A percentile compares a stretch with the other conserved stretches of the same genome.
Conservation (phyloP, 129 eudicot genomes). For the Oenanthe sinensis region DNA sequence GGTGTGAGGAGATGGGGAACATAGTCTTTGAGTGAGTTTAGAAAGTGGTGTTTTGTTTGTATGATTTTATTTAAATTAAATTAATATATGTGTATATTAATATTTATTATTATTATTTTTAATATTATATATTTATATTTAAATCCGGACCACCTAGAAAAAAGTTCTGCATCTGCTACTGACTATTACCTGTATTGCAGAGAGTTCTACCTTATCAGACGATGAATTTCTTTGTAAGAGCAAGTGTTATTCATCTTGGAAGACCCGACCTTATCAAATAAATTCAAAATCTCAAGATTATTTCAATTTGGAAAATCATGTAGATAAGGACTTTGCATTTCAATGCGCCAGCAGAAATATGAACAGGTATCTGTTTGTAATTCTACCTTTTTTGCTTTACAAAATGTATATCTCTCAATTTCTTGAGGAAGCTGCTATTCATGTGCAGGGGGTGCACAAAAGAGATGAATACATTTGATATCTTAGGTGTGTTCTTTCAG, state of each 20-base stretch:
- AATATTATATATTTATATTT: no score
- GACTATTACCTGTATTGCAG: conserved; percentile 17
- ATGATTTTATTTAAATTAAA: no score
- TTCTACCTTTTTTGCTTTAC: background rate
- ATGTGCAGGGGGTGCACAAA: conserved; percentile 28
- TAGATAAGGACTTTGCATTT: conserved; percentile 30
- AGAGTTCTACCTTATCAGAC: conserved; percentile 31
- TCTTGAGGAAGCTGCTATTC: conserved; percentile 17
- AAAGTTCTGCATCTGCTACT: no score
- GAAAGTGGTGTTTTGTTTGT: no score
- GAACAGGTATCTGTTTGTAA: conserved; percentile 26
- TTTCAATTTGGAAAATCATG: conserved; percentile 27
- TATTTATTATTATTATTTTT: no score
- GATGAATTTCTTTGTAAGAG: conserved; percentile 32
- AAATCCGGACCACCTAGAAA: no score
- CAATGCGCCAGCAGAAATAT: conserved; percentile 25
- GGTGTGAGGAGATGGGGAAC: no score
- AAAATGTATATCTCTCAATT: background rate
- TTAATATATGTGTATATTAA: no score
- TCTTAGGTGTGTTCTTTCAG: conserved; percentile 19
- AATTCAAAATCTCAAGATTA: conserved; percentile 27
- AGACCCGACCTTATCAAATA: conserved; percentile 28
- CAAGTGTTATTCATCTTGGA: conserved; percentile 30
- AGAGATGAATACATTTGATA: conserved; percentile 19
- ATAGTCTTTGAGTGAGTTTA: no score